These are phyloP conservation scores for Puccinia hordei DNA, from an alignment of 1,284 basidiomycete species.

Conservation along the genomic window DNA sequence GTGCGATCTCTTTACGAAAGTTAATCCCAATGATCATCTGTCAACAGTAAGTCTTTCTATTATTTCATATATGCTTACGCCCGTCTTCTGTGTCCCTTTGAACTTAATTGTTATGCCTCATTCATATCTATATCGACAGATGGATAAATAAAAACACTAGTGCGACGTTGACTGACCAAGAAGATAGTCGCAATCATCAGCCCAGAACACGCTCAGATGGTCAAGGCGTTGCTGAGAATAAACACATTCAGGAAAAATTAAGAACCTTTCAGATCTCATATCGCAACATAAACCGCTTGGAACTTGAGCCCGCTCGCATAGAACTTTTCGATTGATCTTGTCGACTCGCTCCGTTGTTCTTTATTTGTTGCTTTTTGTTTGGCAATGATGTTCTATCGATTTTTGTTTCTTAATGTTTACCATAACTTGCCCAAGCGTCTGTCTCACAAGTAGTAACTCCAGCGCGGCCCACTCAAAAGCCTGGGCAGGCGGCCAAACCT, in stretches of 20 bases:
- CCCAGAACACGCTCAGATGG: not conserved
- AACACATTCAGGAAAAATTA: not conserved
- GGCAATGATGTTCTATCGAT: no score
- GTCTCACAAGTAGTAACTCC: no score
- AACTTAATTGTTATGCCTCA: not conserved
- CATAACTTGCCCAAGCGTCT: no score
- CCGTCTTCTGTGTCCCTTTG: not conserved
- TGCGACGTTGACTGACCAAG: not conserved
- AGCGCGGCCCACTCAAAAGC: no score
- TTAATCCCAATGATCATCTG: slow-evolving; percentile 20
- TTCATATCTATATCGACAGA: not conserved
- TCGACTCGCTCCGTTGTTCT: no score
- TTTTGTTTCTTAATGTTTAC: no score
- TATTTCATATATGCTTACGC: not conserved
- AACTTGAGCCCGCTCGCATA: not conserved
- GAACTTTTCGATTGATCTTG: not conserved
- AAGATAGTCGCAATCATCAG: not conserved
- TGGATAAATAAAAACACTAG: not conserved
- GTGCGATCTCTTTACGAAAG: slow-evolving; percentile 26
- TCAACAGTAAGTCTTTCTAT: not conserved
- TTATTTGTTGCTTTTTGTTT: no score
- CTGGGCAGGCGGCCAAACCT: no score
- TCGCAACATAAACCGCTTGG: slow-evolving; percentile 4
- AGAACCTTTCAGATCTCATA: not conserved
- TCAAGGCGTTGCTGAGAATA: not conserved